These are phyloP conservation scores for Rubus parviflorus DNA, from an alignment of 306 rosid species.

Conservation along the genomic window DNA sequence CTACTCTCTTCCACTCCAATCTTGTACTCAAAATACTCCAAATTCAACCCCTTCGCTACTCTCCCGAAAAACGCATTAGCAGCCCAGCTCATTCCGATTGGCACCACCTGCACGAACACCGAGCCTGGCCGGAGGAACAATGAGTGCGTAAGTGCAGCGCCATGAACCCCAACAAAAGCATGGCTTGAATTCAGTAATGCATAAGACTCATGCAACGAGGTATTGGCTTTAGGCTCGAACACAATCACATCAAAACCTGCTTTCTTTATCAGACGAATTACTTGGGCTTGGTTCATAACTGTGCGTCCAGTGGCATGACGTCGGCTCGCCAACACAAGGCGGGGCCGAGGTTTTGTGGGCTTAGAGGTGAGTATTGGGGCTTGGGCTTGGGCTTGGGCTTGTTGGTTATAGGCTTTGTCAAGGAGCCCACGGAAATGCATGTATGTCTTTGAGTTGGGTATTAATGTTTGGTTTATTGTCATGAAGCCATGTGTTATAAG, in stretches of 20 bases:
- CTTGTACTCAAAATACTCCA: constrained; percentile 40
- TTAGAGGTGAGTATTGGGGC: neutral
- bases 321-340: constrained; percentile 18
- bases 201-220: constrained; percentile 25
- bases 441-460: constrained; percentile 39
- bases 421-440: constrained; percentile 31
- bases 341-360: constrained; percentile 3
- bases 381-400: neutral
- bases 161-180: constrained; percentile 46
- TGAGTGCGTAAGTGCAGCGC: constrained; percentile 41
- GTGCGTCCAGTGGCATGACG: neutral
- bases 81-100: constrained; percentile 38
- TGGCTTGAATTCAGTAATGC: constrained; percentile 41
- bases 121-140: constrained; percentile 37
- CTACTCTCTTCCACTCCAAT: constrained; percentile 44
- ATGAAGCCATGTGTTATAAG: constrained; percentile 44
- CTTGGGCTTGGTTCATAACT: constrained; percentile 27
- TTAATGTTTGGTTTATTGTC: constrained; percentile 31
- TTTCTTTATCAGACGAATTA: constrained; percentile 7
- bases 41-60: constrained; percentile 21
- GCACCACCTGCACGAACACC: constrained; percentile 46
- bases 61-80: constrained; percentile 27
- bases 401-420: constrained; percentile 7
- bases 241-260: constrained; percentile 40
- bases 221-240: constrained; percentile 28